phyloP scores from a whole-genome alignment of 805 yeast genomes.

The Jamesozyma lodderae region DNA sequence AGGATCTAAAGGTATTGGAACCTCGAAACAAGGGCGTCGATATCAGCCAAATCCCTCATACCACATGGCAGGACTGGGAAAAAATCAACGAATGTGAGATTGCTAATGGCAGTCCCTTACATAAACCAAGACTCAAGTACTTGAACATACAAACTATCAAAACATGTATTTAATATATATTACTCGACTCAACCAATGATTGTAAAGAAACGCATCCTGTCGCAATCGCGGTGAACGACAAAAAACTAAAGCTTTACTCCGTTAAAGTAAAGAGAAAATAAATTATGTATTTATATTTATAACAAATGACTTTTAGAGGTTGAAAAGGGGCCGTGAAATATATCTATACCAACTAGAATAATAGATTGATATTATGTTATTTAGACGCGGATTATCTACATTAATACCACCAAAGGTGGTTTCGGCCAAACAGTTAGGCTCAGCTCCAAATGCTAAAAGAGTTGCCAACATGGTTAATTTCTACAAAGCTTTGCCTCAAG shows the following conservation, averaged over 20 bases:
- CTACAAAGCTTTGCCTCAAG: constrained; percentile 94
- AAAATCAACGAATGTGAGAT: constrained; percentile 20
- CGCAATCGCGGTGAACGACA: neutral
- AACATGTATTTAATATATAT: neutral
- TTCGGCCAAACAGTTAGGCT: constrained; percentile 88
- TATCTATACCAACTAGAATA: neutral
- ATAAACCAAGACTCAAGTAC: constrained; percentile 6
- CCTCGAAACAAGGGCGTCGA: neutral
- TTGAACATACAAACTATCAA: neutral
- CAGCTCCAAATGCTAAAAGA: constrained; percentile 95
- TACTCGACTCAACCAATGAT: constrained; percentile 1
- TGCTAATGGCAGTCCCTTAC: constrained; percentile 8
- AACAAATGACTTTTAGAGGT: neutral
- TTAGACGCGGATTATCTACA: constrained; percentile 89
- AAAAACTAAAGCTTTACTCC: neutral
- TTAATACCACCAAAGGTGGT: constrained; percentile 98
- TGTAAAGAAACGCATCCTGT: neutral
- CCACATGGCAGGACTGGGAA: constrained; percentile 28
- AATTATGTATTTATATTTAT: too few species aligned
- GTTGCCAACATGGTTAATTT: constrained; percentile 90
- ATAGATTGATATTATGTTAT: constrained; percentile 33
- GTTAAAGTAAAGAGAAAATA: neutral
- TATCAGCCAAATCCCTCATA: constrained; percentile 4
- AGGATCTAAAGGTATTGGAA: constrained; percentile 38
- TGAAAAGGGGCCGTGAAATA: neutral